Base-by-base conservation (phyloP, 2,329 filamentous ascomycete genomes). In the Annulohypoxylon truncatum region DNA sequence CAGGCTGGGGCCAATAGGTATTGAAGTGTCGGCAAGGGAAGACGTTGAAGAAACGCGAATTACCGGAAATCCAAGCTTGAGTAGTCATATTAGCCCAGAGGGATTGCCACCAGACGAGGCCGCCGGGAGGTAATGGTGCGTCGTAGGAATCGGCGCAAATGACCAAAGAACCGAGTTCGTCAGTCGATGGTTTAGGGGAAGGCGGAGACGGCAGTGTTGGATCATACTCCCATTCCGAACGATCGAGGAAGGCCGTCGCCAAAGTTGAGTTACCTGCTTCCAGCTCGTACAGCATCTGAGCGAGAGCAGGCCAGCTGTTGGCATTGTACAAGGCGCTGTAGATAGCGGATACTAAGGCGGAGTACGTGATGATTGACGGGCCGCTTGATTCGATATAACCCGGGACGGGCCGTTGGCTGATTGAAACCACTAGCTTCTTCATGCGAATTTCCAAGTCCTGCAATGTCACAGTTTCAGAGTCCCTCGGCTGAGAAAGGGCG, bases 11-110 rank as follows among this genome's bases (percentile, higher is more conserved):
- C 83, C 83, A 85, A 68, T 82, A 82, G 0, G 75, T 74, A 7
- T 61, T 69, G 55, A 82, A 85, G 66, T 83, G 82, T 1, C 80
- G 80, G 66, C 83, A 85, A 2, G 82, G 82, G 12, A 84, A 78
- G 0, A 83, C 79, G 52, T 61, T 54, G 58, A 71, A 82, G 73
- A 85, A 84, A 29, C 83, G 79, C 29, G 78, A 77, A 69, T 84
- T 81, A 46, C 83, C 83, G 2, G 81, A 75, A 40, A 85, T 79
- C 82, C 82, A 85, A 1, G 79, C 79, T 35, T 74, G 69, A 0
- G 70, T 50, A 3, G 82, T 83, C 82, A 85, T 84, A 66, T 84
- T 82, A 1, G 73, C 70, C 83, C 83, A 85, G 0, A 84, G 77
- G 0, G 74, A 75, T 8, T 76, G 75, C 81, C 82, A 85, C 82